These are phyloP conservation scores for Aeschynomene evenia DNA, from an alignment of 306 rosid genomes.

Conservation along the genomic window DNA sequence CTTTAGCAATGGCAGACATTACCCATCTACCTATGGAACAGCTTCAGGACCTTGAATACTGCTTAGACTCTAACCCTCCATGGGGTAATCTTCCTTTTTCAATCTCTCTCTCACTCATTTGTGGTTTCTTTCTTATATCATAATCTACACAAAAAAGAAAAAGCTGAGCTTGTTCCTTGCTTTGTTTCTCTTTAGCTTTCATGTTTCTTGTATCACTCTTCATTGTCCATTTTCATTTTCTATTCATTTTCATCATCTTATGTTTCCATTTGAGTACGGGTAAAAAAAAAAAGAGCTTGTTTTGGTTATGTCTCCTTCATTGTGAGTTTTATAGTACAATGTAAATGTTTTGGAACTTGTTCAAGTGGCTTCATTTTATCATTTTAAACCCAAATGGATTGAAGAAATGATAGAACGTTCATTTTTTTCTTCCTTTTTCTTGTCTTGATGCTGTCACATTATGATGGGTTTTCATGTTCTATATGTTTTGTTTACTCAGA, in stretches of 20 bases:
- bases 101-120: slow-evolving; percentile 19
- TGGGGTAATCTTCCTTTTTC: slow-evolving; percentile 67
- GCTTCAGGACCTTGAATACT: slow-evolving; percentile 96
- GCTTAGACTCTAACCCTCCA: slow-evolving; percentile 97
- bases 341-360: slow-evolving; percentile 11
- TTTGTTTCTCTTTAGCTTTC: slow-evolving; percentile 11
- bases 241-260: slow-evolving; percentile 15
- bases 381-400: slow-evolving; percentile 19
- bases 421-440: background rate
- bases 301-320: slow-evolving; percentile 15
- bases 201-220: slow-evolving; percentile 10
- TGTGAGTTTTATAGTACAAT: slow-evolving; percentile 18
- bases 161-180: slow-evolving; percentile 24
- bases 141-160: background rate
- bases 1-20: slow-evolving; percentile 87
- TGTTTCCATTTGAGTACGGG: background rate
- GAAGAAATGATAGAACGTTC: slow-evolving; percentile 15
- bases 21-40: slow-evolving; percentile 97
- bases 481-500: background rate
- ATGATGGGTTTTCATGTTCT: slow-evolving; percentile 11
- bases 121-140: background rate
- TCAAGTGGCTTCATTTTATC: slow-evolving; percentile 11
- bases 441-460: background rate
- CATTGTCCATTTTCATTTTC: background rate
- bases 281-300: background rate